Evolutionary conservation across 139 green algal species (phyloP).

Genomic region (Mychonastes homosphaera): DNA sequence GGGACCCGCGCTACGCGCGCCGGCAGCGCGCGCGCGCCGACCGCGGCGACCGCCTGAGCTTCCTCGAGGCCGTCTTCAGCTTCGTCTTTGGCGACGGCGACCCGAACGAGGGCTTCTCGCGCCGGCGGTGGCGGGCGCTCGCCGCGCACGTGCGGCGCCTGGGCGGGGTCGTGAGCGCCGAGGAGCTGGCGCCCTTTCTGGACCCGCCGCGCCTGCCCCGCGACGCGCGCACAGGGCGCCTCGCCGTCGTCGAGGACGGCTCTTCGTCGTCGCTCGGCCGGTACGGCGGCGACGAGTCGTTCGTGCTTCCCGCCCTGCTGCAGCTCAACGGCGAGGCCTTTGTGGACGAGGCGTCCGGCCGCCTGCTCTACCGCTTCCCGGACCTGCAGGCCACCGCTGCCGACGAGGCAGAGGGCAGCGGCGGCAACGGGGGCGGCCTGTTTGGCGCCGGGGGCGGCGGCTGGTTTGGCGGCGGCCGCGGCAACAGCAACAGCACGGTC

Average conservation of each 20-base stretch:
- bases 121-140: slow-evolving; percentile 64
- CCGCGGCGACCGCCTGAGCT: slow-evolving; percentile 43
- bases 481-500: background rate
- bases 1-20: slow-evolving; percentile 7
- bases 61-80: slow-evolving; percentile 81
- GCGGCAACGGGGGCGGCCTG: background rate
- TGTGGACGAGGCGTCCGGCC: slow-evolving; percentile 65
- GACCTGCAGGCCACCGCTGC: slow-evolving; percentile 55
- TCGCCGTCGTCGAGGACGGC: too few relatives aligned
- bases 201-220: slow-evolving; percentile 35
- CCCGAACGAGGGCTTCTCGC: slow-evolving; percentile 67
- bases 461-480: background rate
- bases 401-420: background rate
- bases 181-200: slow-evolving; percentile 89
- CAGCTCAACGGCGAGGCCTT: slow-evolving; percentile 69
- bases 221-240: too few relatives aligned
- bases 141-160: slow-evolving; percentile 31
- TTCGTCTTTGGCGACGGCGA: slow-evolving; percentile 98
- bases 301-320: slow-evolving; percentile 80
- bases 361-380: slow-evolving; percentile 85
- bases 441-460: background rate
- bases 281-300: slow-evolving; percentile 48
- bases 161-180: slow-evolving; percentile 78
- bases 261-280: too few relatives aligned
- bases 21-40: slow-evolving; percentile 10